Evolutionary conservation across 805 yeast species (phyloP).

Genomic region (Brettanomyces bruxellensis): DNA sequence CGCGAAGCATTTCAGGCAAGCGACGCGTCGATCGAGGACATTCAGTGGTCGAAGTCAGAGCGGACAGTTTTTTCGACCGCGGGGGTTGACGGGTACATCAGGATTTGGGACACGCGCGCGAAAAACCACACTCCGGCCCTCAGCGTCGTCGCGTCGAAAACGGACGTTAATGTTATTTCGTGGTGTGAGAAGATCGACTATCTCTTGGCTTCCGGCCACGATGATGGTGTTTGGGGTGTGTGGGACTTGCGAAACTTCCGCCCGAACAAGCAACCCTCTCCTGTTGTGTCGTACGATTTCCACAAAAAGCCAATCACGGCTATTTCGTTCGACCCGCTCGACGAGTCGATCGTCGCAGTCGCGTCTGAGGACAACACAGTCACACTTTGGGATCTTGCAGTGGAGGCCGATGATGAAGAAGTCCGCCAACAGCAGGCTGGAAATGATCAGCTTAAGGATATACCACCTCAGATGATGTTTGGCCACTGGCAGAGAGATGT

Average conservation of each 20-base stretch:
- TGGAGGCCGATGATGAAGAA: conserved; percentile 98
- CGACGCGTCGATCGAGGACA: conserved; percentile 81
- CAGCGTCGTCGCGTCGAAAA: conserved; percentile 65
- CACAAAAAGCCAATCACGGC: conserved; percentile 91
- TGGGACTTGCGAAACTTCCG: conserved; percentile 93
- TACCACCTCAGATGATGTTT: conserved; percentile 91
- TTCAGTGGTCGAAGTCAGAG: conserved; percentile 93
- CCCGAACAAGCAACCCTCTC: conserved; percentile 49
- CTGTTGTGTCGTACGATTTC: conserved; percentile 93
- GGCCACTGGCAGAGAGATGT: conserved; percentile 98
- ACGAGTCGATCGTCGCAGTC: conserved; percentile 92
- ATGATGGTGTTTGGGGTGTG: conserved; percentile 94
- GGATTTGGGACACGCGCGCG: conserved; percentile 96
- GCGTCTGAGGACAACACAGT: conserved; percentile 96
- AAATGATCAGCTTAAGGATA: conserved; percentile 70
- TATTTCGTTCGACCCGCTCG: conserved; percentile 88
- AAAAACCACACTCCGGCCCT: conserved; percentile 88
- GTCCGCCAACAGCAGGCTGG: conserved; percentile 77
- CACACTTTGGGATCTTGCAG: conserved; percentile 95
- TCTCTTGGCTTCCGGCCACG: conserved; percentile 90
- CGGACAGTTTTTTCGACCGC: conserved; percentile 92
- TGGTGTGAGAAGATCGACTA: conserved; percentile 89
- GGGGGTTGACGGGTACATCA: conserved; percentile 82
- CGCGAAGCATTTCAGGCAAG: conserved; percentile 65
- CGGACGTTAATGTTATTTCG: conserved; percentile 90